phyloP scores from a whole-genome alignment of 2,329 filamentous ascomycete genomes.

The Aspergillus latus region DNA sequence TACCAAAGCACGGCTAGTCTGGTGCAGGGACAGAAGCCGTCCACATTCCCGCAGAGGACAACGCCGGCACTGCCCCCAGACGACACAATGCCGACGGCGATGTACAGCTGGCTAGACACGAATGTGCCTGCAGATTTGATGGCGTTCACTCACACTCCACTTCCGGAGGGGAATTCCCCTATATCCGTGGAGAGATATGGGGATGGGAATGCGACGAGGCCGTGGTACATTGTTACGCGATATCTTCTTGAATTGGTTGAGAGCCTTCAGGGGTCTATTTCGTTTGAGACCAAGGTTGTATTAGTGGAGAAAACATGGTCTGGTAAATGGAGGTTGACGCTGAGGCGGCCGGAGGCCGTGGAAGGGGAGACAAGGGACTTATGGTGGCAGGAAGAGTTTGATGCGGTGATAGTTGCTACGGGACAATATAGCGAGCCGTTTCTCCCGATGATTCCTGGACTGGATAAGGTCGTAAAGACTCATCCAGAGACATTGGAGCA shows the following conservation, averaged over 20 bases:
- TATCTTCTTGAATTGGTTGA: conserved; percentile 27
- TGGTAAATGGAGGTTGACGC: conserved; percentile 30
- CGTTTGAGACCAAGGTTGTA: conserved; percentile 36
- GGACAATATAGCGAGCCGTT: conserved; percentile 46
- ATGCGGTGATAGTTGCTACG: conserved; percentile 44
- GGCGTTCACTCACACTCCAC: conserved; percentile 30
- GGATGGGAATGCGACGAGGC: conserved; percentile 24
- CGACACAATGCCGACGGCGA: conserved; percentile 25
- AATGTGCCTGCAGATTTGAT: conserved; percentile 31
- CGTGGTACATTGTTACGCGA: conserved; percentile 24
- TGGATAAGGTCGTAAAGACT: conserved; percentile 27
- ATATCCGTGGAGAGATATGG: conserved; percentile 24
- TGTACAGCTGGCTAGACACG: conserved; percentile 28
- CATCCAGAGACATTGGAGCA: conserved; percentile 39
- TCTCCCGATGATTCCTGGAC: conserved; percentile 39
- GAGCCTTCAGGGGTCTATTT: conserved; percentile 27
- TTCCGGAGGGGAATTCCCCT: conserved; percentile 27
- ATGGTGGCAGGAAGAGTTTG: conserved; percentile 45
- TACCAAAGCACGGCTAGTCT: background rate
- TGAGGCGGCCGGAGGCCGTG: conserved; percentile 29
- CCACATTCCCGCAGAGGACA: conserved; percentile 16
- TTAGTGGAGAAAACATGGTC: conserved; percentile 33
- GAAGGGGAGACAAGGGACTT: conserved; percentile 22
- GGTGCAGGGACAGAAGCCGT: conserved; percentile 17
- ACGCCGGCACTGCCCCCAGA: conserved; percentile 20